Base-by-base conservation (phyloP, 2,329 filamentous ascomycete species). In the Cladobotryum mycophilum region DNA sequence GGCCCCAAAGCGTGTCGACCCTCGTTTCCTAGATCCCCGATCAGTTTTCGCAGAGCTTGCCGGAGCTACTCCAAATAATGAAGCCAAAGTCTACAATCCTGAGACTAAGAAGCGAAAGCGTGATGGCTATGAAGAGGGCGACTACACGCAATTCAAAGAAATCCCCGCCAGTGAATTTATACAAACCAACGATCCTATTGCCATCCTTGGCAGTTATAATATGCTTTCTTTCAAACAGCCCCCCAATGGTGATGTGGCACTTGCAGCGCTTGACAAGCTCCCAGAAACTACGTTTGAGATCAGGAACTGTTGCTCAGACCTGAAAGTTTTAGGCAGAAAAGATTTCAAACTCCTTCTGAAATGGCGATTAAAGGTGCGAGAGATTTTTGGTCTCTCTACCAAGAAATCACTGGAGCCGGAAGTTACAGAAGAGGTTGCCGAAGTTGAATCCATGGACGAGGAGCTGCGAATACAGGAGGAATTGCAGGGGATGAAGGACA, bases 1-100 rank as follows among this genome's bases (percentile, higher is more conserved):
- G 72, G 92, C 92, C 0, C 93, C 93, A 3, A 97, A 96, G 72
- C 81, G 84, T 56, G 82, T 99, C 53, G 93, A 99, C 63, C 90
- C 92, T 9, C 88, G 88, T 58, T 95, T 99, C 66, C 76, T 99
- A 47, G 93, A 99, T 63, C 83, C 93, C 5, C 83, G 83, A 57
- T 82, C 87, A 51, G 93, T 97, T 30, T 99, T 99, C 63, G 91
- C 91, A 33, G 93, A 99, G 67, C 74, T 96, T n/a, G 76, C 86
- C 33, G 88, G 87, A 51, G 82, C 88, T 2, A 86, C 85, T 0
- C 89, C 90, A 1, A 99, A 97, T 69, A 95, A 97, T 60, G 93
- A 99, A 67, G 93, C 93, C 37, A 96, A 95, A 67, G 93, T 99
- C 2, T 99, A 92, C 76, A 96, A 99, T 58, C 93, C 93, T 0